A percentile compares a stretch with the other conserved stretches of the same genome.
Conservation (phyloP, 176 grass and related monocot genomes). For the Typha latifolia region DNA sequence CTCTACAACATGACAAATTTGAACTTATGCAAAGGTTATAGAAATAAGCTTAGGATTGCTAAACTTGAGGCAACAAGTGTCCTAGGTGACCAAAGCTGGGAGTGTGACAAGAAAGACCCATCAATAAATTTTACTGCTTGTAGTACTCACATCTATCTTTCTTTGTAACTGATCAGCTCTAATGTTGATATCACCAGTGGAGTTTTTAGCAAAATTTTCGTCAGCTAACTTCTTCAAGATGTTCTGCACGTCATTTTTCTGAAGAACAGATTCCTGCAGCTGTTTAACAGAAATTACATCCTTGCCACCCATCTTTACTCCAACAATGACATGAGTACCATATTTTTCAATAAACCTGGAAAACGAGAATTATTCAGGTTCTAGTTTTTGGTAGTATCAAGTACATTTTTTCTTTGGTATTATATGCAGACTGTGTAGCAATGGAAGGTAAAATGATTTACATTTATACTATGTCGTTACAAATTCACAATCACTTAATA, state of each 20-base stretch:
- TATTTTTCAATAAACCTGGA: conserved; percentile 77
- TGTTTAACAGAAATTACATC: conserved; percentile 78
- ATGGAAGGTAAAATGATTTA: too few species aligned
- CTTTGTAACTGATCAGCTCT: conserved; percentile 1
- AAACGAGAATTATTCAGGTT: not conserved
- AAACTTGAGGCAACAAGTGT: too few species aligned
- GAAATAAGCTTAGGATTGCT: too few species aligned
- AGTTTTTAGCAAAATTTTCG: conserved; percentile 32
- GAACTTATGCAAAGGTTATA: too few species aligned
- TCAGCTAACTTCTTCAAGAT: conserved; percentile 51
- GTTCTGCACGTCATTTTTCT: conserved; percentile 50
- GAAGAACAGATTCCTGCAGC: conserved; percentile 51
- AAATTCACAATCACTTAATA: too few species aligned
- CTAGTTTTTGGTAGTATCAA: not conserved
- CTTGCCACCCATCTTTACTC: conserved; percentile 72
- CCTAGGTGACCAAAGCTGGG: too few species aligned
- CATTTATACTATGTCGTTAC: too few species aligned
- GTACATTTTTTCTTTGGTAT: too few species aligned
- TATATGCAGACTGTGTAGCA: too few species aligned
- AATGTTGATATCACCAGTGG: not conserved
- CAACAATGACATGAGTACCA: conserved; percentile 67
- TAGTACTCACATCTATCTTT: conserved; percentile 30
- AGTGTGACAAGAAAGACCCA: not conserved
- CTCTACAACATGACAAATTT: too few species aligned
- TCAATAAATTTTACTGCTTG: not conserved